Evolutionary conservation across 2,329 filamentous ascomycete species (phyloP).

Genomic region (Phoma sp.): DNA sequence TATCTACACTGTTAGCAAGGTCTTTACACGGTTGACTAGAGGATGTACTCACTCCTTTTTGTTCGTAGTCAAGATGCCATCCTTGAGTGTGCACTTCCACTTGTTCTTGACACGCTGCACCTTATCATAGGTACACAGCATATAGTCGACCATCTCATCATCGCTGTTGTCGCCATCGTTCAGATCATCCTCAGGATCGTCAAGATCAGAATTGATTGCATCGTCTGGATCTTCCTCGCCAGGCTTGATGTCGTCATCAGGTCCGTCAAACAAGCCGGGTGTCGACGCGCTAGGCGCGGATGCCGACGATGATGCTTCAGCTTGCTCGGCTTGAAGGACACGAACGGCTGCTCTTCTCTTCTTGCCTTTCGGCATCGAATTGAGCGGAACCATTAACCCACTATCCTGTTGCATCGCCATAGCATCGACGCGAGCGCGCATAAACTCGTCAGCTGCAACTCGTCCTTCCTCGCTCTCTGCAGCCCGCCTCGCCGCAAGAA

Average conservation of each 20-base stretch:
- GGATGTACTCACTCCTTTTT: conserved; percentile 74
- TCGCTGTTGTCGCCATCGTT: conserved; percentile 86
- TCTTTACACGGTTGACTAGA: not conserved
- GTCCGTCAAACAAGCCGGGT: conserved; percentile 58
- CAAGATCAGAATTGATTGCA: conserved; percentile 97
- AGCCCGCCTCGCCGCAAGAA: conserved; percentile 63
- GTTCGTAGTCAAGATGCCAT: conserved; percentile 91
- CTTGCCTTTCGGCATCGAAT: conserved; percentile 57
- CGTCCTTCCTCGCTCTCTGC: conserved; percentile 57
- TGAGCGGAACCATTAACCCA: conserved; percentile 76
- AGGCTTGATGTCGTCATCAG: conserved; percentile 61
- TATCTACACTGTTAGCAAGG: conserved; percentile 61
- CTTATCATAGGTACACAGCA: conserved; percentile 99
- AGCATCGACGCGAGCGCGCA: conserved; percentile 71
- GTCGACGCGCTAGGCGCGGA: conserved; percentile 5
- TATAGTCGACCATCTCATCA: conserved; percentile 83
- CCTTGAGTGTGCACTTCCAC: conserved; percentile 96
- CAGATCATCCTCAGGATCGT: conserved; percentile 87
- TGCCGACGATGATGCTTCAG: conserved; percentile 30
- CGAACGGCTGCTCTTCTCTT: conserved; percentile 49
- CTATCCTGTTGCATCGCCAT: conserved; percentile 74
- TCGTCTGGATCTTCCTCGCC: conserved; percentile 74
- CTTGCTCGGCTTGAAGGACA: conserved; percentile 62
- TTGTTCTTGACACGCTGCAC: conserved; percentile 98
- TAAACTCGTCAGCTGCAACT: conserved; percentile 69